A percentile compares a stretch with the other conserved stretches of the same genome.
Evolutionary conservation across 352 stramenopile species (phyloP).

Genomic region (Phytophthora lateralis): DNA sequence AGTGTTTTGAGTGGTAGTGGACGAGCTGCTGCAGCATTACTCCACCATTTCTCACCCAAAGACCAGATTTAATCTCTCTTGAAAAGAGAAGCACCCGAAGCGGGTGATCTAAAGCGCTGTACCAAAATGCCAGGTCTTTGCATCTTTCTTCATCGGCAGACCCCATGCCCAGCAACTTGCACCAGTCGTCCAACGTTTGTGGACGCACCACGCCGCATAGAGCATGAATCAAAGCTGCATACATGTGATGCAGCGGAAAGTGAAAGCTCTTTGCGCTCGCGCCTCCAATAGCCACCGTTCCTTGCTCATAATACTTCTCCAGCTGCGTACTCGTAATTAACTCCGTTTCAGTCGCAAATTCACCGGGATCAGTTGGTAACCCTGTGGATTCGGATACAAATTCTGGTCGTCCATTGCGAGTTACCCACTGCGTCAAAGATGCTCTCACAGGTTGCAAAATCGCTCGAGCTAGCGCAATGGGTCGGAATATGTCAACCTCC

Average conservation of each 20-base stretch:
- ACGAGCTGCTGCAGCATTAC: conserved; percentile 83
- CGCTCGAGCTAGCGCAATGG: conserved; percentile 44
- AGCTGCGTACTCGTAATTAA: conserved; percentile 22
- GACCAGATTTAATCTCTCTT: conserved; percentile 71
- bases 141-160: conserved; percentile 13
- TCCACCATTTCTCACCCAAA: conserved; percentile 82
- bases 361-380: conserved; percentile 15
- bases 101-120: conserved; percentile 50
- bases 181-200: conserved; percentile 50
- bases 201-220: conserved; percentile 51
- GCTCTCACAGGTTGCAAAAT: conserved; percentile 52
- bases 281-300: conserved; percentile 23
- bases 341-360: conserved; percentile 16
- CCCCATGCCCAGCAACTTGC: conserved; percentile 42
- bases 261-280: conserved; percentile 73
- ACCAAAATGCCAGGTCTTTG: conserved; percentile 54
- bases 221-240: conserved; percentile 57
- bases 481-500: conserved; percentile 34
- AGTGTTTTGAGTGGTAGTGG: conserved; percentile 85
- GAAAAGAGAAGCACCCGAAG: conserved; percentile 69
- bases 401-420: conserved; percentile 45
- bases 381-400: conserved; percentile 21
- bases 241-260: conserved; percentile 81
- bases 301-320: conserved; percentile 50
- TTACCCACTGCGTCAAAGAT: conserved; percentile 37